Evolutionary conservation across 805 yeast species (phyloP), one percentile per base, ranked within the genome.

Genomic region (Pichia kluyveri): DNA sequence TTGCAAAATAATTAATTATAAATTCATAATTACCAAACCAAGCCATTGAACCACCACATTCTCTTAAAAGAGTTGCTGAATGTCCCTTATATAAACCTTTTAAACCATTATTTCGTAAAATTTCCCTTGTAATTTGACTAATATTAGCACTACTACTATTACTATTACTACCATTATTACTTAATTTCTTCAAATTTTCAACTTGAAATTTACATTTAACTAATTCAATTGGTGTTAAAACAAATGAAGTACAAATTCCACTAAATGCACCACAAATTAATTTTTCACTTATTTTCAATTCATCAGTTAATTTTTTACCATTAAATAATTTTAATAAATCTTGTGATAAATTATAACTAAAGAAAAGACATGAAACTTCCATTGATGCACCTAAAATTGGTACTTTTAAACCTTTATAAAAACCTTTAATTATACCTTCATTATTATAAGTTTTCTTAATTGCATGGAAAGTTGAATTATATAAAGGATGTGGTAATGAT

Each of bases 1-100:
- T 40, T 39, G 60, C 47, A 53, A 77, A 67, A n/a, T 58, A 54
- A 1, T 57, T 56, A 19, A 69, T 62, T 8, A 75, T 67, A 41
- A 73, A 66, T 60, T 89, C 96, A 62, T 89, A 89, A 17, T 93
- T 78, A 0, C 96, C 91, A 68, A 90, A 90, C 97, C 97, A 90
- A 2, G 91, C 82, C 5, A 95, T 86, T 2, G 96, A 86, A 8
- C 97, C 97, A 30, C 89, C 83, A 38, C 86, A 75, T 61, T 90
- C 98, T 57, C 97, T 75, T 2, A 86, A 53, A 43, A 87, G 66
- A 0, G 98, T 90, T 19, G 93, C 82, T 0, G 80, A 69, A 55
- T 89, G 89, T 2, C 98, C 98, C 53, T 77, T 77, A 96, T 96
- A 90, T 51, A 90, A 71, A 0, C 96, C 96, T 10, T 55, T 40